Percentiles rank a stretch among this genome's conserved stretches.
These are phyloP conservation scores for Ceriops decandra DNA, from an alignment of 345 rosid genomes.

Conservation along the genomic window DNA sequence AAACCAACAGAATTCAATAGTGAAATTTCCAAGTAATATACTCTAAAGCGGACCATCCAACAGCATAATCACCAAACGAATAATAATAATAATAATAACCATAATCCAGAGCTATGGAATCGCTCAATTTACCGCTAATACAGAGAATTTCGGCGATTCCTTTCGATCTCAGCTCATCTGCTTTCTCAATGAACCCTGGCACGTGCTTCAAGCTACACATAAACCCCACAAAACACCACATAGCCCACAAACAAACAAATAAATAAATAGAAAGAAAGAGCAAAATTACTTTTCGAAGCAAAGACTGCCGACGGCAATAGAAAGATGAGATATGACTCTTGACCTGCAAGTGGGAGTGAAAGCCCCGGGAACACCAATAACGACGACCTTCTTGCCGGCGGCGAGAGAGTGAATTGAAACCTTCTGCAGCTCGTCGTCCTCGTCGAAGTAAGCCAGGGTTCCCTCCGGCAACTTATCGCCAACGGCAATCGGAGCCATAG, in stretches of 20 bases:
- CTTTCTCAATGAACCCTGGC: constrained; percentile 91
- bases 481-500: constrained; percentile 82
- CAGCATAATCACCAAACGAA: too few relatives aligned
- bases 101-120: too few relatives aligned
- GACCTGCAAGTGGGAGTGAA: constrained; percentile 99
- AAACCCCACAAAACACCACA: background rate
- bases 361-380: constrained; percentile 98
- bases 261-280: background rate
- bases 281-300: background rate
- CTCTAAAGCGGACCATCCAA: too few relatives aligned
- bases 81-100: too few relatives aligned
- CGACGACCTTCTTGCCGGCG: constrained; percentile 73
- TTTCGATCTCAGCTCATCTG: constrained; percentile 74
- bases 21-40: too few relatives aligned
- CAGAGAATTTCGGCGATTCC: constrained; percentile 75
- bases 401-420: constrained; percentile 78
- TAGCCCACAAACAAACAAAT: background rate
- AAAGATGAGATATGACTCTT: too few relatives aligned
- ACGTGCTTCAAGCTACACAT: constrained; percentile 76
- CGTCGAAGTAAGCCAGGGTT: constrained; percentile 76
- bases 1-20: too few relatives aligned
- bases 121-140: constrained; percentile 57
- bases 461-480: constrained; percentile 83
- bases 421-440: constrained; percentile 70
- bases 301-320: too few relatives aligned